Evolutionary conservation across 371 early-diverging fungal species (phyloP), one percentile per base, ranked within the genome.

Genomic region (Umbelopsis sp.): DNA sequence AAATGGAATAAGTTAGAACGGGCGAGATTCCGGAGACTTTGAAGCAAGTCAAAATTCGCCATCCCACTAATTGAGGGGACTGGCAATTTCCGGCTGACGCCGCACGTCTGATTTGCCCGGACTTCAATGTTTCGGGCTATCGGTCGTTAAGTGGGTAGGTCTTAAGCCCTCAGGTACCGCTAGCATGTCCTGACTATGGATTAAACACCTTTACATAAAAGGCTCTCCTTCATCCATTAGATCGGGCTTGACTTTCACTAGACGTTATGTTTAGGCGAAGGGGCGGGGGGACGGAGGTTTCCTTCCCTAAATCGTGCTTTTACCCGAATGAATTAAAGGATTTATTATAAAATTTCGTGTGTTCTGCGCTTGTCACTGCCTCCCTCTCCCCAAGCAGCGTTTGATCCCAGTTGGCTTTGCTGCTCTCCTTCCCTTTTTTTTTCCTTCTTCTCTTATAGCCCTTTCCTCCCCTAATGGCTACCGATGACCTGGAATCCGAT

Each of bases 401-500:
- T 29, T 66, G 50, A 45, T 66, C 18, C 52, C 22, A 51, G 22
- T 29, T 51, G 12, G 22, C 11, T 51, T 22, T 51, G 29, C 25
- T 25, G 52, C 52, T n/a, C 22, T 50, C 57, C 63, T 71, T 69
- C 50, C 37, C 38, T 63, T 44, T 25, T 64, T 53, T 12, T 63
- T n/a, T 50, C 41, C 57, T 38, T 62, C 44, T 20, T 25, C 37
- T 37, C 29, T 44, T 24, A 50, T 48, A 45, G 14, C 44, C 32
- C 24, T 38, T 38, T 64, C 44, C 37, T 9, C 16, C 48, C 53
- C 46, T 53, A 22, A 44, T 18, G 45, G 44, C 44, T 62, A 70
- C 72, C 45, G 65, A 72, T 65, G 76, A 78, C 41, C 74, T 76
- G 45, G 68, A 51, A n/a, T 65, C 75, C 68, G 74, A 68, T 20